Conservation (phyloP, 306 rosid species). For the Abrus precatorius region DNA sequence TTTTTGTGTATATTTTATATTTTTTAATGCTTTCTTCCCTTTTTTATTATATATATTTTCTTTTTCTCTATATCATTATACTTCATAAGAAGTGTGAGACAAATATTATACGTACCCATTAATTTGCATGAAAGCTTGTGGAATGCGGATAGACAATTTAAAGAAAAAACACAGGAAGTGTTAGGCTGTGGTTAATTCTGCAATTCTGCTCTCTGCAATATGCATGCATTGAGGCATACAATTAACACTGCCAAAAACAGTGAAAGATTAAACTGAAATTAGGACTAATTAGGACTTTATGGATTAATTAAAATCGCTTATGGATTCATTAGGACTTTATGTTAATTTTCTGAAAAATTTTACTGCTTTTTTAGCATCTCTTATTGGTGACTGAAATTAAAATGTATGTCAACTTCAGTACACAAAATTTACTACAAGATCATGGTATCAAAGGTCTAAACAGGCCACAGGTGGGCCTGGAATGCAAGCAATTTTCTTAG, state of each 20-base stretch:
- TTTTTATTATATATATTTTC: no score
- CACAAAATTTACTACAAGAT: conserved; percentile 41
- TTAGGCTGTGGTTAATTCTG: neutral
- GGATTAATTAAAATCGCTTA: neutral
- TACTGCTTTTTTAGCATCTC: no score
- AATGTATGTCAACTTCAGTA: conserved; percentile 29
- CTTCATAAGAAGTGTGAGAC: no score
- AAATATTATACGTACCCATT: no score
- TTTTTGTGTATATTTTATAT: no score
- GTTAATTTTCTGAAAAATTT: neutral
- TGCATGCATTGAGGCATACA: neutral
- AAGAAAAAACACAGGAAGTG: neutral
- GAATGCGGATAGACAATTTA: conserved; percentile 1
- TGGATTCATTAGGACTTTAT: neutral
- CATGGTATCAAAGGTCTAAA: conserved; percentile 50
- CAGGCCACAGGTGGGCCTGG: conserved; percentile 63
- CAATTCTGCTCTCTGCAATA: no score
- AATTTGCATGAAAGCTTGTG: neutral
- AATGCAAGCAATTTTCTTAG: conserved; percentile 80
- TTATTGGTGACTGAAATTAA: neutral
- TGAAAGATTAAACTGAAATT: neutral
- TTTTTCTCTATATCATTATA: no score
- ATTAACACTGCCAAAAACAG: neutral
- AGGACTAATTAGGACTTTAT: neutral
- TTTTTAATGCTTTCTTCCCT: no score